A percentile compares a stretch with the other conserved stretches of the same genome.
These are phyloP conservation scores for Cenchrus fungigraminus DNA, from an alignment of 176 grass and related monocot genomes.

Conservation along the genomic window DNA sequence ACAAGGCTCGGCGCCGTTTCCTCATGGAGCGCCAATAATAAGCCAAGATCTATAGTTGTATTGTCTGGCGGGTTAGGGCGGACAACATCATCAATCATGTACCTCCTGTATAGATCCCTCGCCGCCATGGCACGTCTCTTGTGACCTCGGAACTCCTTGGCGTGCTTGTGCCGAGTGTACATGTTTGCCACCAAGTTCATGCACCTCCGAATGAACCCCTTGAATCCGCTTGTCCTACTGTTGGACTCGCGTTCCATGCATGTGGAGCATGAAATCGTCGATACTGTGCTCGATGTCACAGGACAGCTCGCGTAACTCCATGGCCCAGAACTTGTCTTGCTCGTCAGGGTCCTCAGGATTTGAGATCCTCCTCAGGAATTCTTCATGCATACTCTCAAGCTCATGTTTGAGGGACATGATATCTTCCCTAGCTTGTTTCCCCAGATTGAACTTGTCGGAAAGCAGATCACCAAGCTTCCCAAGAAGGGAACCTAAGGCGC, in stretches of 20 bases:
- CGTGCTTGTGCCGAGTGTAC: neutral
- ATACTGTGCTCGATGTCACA: slow-evolving; percentile 13
- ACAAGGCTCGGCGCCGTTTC: neutral
- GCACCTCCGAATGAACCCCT: neutral
- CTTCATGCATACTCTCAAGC: slow-evolving; percentile 13
- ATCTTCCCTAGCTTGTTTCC: neutral
- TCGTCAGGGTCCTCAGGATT: neutral
- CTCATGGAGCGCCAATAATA: neutral
- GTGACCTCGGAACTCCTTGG: neutral
- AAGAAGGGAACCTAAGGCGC: neutral
- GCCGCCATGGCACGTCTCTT: neutral
- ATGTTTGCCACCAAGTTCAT: neutral
- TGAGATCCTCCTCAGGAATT: neutral
- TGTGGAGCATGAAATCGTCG: neutral
- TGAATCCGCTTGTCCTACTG: neutral
- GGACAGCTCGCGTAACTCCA: slow-evolving; percentile 20
- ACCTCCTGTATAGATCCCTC: slow-evolving; percentile 17
- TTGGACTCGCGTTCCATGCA: neutral
- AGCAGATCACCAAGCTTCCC: slow-evolving; percentile 8
- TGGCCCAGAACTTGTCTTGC: slow-evolving; percentile 5
- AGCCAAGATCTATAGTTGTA: neutral
- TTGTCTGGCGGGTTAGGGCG: neutral
- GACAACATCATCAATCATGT: neutral
- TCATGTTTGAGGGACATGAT: slow-evolving; percentile 27
- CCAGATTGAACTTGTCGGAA: slow-evolving; percentile 6